These are phyloP conservation scores for Phialemoniopsis sp. DNA, from an alignment of 2,329 filamentous ascomycete species.

Conservation along the genomic window DNA sequence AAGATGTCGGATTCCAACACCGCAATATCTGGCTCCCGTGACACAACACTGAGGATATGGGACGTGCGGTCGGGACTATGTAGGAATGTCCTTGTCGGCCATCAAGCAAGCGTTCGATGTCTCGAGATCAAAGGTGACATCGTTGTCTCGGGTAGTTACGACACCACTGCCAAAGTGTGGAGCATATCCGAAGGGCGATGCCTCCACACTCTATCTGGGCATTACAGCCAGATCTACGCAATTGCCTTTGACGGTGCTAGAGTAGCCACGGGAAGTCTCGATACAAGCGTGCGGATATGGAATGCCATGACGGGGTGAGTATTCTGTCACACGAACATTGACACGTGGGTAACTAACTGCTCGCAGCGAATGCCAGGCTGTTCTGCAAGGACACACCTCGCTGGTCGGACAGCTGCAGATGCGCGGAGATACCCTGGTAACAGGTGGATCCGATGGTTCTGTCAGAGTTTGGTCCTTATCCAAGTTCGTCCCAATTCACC, in stretches of 20 bases:
- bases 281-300: conserved; percentile 97
- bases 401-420: conserved; percentile 96
- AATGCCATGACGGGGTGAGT: conserved; percentile 81
- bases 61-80: conserved; percentile 85
- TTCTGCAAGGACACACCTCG: conserved; percentile 94
- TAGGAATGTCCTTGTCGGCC: conserved; percentile 86
- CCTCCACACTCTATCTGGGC: conserved; percentile 81
- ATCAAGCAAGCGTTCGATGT: conserved; percentile 93
- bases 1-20: conserved; percentile 96
- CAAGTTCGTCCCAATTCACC: conserved; percentile 87
- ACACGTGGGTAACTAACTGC: conserved; percentile 20
- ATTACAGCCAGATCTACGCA: conserved; percentile 98
- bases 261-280: conserved; percentile 85
- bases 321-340: background rate
- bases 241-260: conserved; percentile 94
- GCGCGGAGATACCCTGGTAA: conserved; percentile 90
- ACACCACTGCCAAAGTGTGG: conserved; percentile 96
- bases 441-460: conserved; percentile 91
- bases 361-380: conserved; percentile 73
- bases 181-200: conserved; percentile 95
- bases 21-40: conserved; percentile 92
- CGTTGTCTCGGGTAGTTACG: conserved; percentile 97
- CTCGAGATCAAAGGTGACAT: conserved; percentile 94
- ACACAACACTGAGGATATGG: conserved; percentile 94
- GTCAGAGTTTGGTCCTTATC: conserved; percentile 95